Base-by-base conservation (phyloP, 192 early-diverging fungal species). In the Funneliformis geosporum region DNA sequence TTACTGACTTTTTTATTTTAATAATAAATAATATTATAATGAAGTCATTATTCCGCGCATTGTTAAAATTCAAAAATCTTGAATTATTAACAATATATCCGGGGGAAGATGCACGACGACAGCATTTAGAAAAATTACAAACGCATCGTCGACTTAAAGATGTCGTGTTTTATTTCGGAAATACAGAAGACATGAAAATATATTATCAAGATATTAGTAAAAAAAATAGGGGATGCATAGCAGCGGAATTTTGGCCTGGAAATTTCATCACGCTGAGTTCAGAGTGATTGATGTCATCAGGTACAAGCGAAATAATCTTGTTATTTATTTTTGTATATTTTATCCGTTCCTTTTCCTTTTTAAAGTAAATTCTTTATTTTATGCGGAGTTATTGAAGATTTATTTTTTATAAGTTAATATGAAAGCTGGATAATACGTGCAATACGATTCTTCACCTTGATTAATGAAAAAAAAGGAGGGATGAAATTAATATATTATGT, bases 121-220 rank as follows among this genome's bases (percentile, higher is more conserved):
- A 68, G 21, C 66, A 68, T 68, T 38, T 68, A 39, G 66, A 68
- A 42, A 68, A 68, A 23, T 68, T 68, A 39, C 66, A 68, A 68
- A 39, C 66, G n/a, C 66, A 68, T 68, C 66, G 66, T 39, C 66
- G 66, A 21, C 66, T 68, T 39, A 68, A 68, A 39, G 38, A 68
- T 38, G 66, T 68, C 1, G 18, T 39, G 8, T 68, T 68, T 21
- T 68, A 68, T 68, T 68, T 68, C 16, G 27, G 66, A 16, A 68
- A 68, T 42, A 68, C 21, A 21, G 66, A 68, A 21, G 66, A 68
- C 5, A 33, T 68, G 66, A 68, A 68, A 68, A 18, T 12, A 5
- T 68, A 68, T 42, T 68, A 39, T 39, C 66, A 68, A 39, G 66
- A 68, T 33, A 18, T 39, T 39, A 68, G 33, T 68, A 33, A 18